Evolutionary conservation across 331 rosid species (phyloP).

Genomic region (Cydonia oblonga): DNA sequence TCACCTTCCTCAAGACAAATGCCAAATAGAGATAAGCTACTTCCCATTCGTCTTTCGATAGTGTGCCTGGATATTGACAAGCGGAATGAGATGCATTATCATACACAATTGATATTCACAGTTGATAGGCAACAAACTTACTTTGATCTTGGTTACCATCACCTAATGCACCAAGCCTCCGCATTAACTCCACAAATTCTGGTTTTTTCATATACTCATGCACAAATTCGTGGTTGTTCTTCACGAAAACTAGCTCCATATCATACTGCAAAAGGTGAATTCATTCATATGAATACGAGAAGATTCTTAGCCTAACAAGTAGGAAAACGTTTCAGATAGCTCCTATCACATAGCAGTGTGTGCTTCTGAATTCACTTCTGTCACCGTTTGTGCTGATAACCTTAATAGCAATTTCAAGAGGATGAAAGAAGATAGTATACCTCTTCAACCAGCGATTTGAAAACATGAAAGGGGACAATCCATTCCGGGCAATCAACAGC

Average conservation of each 20-base stretch:
- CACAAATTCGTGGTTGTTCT: constrained; percentile 82
- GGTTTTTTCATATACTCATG: constrained; percentile 68
- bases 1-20: constrained; percentile 43
- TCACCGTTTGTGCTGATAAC: background rate
- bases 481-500: constrained; percentile 99
- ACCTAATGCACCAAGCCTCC: constrained; percentile 90
- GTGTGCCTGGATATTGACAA: constrained; percentile 23
- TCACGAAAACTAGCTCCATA: constrained; percentile 74
- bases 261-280: constrained; percentile 46
- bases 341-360: background rate
- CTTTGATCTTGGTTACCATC: constrained; percentile 87
- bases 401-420: no score
- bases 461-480: constrained; percentile 80
- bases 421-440: constrained; percentile 14
- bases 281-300: background rate
- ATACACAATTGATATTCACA: background rate
- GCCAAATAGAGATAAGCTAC: constrained; percentile 65
- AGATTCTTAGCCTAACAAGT: background rate
- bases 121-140: constrained; percentile 14
- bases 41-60: constrained; percentile 84
- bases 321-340: background rate
- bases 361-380: background rate
- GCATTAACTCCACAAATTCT: constrained; percentile 82
- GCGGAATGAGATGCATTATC: background rate
- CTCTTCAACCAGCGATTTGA: constrained; percentile 88